Conservation (phyloP, 371 early-diverging fungal species). For the Haplosporangium sp. region DNA sequence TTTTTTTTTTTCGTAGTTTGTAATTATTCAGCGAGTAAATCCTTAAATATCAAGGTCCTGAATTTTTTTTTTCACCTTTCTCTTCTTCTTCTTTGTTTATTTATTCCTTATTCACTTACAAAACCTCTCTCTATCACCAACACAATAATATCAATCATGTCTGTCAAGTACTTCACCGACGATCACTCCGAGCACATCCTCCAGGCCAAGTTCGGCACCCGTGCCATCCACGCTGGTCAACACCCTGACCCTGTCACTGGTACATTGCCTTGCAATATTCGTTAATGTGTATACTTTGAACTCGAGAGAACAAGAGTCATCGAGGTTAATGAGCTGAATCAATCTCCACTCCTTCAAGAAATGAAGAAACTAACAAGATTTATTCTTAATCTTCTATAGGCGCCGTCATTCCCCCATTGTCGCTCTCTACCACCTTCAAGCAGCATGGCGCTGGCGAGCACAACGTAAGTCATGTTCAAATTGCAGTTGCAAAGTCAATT, state of each 20-base stretch:
- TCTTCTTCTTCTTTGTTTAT: conserved; percentile 4
- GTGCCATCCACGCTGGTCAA: conserved; percentile 94
- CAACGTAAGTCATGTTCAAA: conserved; percentile 65
- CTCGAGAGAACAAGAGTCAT: background rate
- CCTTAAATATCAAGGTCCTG: background rate
- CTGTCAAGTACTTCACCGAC: conserved; percentile 47
- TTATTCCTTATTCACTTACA: background rate
- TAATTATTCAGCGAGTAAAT: background rate
- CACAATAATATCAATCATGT: conserved; percentile 14
- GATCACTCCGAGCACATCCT: conserved; percentile 51
- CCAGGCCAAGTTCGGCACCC: conserved; percentile 79
- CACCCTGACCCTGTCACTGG: conserved; percentile 89
- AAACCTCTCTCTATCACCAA: background rate
- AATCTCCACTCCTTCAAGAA: background rate
- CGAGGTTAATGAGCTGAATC: background rate
- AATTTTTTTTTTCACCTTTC: background rate
- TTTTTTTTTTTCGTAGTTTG: background rate
- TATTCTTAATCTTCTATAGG: conserved; percentile 32
- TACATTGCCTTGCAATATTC: conserved; percentile 5
- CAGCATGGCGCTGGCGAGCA: conserved; percentile 93
- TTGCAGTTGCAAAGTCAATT: background rate
- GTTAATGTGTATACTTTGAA: background rate
- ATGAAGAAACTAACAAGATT: background rate
- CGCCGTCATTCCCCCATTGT: conserved; percentile 96
- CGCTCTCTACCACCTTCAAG: conserved; percentile 95